phyloP scores from a whole-genome alignment of 148 eudicot genomes.

The Pharnaceum exiguum region DNA sequence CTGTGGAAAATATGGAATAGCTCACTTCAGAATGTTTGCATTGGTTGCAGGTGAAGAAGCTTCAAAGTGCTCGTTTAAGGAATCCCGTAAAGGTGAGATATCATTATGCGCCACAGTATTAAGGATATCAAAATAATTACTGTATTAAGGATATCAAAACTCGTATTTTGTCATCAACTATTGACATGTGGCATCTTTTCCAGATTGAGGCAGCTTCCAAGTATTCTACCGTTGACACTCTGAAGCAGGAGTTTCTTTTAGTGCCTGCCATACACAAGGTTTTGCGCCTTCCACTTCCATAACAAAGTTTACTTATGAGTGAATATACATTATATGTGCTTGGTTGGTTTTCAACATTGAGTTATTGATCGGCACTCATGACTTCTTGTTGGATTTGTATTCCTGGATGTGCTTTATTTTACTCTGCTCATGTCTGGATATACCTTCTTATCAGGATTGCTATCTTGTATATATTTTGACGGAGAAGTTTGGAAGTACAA shows the following conservation, averaged over 20 bases:
- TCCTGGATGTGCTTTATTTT: background rate
- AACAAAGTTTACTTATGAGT: too few species aligned
- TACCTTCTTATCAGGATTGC: conserved; percentile 47
- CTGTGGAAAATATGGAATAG: too few species aligned
- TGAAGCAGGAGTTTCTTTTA: conserved; percentile 71
- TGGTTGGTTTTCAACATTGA: too few species aligned
- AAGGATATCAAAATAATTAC: background rate
- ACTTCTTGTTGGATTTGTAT: background rate
- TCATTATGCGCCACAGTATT: too few species aligned
- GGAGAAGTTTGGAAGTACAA: conserved; percentile 61
- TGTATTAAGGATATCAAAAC: background rate
- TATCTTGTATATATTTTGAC: conserved; percentile 73
- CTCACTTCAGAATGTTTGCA: conserved; percentile 10
- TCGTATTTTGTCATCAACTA: background rate
- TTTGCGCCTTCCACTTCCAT: too few species aligned
- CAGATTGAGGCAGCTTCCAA: conserved; percentile 77
- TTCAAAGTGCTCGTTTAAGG: conserved; percentile 80
- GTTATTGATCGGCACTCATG: too few species aligned
- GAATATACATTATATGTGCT: too few species aligned
- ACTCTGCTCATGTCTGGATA: background rate
- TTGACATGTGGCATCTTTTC: conserved; percentile 7
- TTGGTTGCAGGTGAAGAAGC: conserved; percentile 68
- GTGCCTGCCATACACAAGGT: conserved; percentile 83
- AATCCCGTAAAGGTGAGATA: conserved; percentile 78
- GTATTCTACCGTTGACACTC: conserved; percentile 80